phyloP scores from a whole-genome alignment of 1,139 yeast genomes.

The Yamadazyma aaseri region DNA sequence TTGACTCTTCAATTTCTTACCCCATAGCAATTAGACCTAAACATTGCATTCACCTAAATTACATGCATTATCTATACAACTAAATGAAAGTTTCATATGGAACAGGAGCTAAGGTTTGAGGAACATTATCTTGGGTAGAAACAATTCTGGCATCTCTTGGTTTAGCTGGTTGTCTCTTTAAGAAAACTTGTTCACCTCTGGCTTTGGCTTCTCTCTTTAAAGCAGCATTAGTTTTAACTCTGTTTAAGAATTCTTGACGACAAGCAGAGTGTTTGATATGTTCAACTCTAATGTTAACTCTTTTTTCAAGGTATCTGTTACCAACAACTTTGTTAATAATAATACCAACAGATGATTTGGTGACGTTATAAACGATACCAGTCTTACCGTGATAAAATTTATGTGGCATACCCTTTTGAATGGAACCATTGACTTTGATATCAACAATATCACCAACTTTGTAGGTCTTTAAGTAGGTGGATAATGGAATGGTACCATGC shows the following conservation, averaged over 20 bases:
- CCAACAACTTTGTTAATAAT: conserved; percentile 98
- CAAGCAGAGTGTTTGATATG: conserved; percentile 99
- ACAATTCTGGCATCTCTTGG: conserved; percentile 93
- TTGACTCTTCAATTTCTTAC: no score
- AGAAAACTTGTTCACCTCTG: conserved; percentile 84
- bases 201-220: conserved; percentile 93
- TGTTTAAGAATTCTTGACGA: conserved; percentile 97
- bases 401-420: conserved; percentile 99
- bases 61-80: conserved; percentile 17
- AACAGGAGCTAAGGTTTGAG: conserved; percentile 98
- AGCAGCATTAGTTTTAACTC: conserved; percentile 96
- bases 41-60: conserved; percentile 1
- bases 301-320: conserved; percentile 98
- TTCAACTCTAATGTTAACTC: conserved; percentile 97
- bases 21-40: no score
- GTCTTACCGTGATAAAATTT: conserved; percentile 99
- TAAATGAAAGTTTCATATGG: conserved; percentile 99
- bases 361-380: conserved; percentile 97
- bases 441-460: conserved; percentile 99
- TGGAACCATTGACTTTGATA: conserved; percentile 98
- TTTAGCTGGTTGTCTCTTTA: conserved; percentile 97
- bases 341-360: conserved; percentile 98
- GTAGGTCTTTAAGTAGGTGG: conserved; percentile 97
- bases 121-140: conserved; percentile 73
- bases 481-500: conserved; percentile 93